Conservation (phyloP, 129 eudicot genomes). For the Flaveria bidentis region DNA sequence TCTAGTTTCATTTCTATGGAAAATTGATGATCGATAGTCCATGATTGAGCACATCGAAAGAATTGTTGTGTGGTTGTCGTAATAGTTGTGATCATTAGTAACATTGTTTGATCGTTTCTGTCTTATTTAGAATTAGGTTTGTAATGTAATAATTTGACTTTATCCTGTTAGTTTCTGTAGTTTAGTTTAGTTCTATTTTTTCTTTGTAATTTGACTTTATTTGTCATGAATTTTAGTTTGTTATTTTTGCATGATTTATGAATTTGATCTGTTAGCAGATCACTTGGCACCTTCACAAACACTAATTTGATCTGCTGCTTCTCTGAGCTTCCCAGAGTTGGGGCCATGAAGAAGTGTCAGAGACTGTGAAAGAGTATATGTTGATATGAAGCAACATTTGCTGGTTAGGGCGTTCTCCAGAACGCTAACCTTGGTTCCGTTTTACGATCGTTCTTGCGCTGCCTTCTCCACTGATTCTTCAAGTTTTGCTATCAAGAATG, state of each 20-base stretch:
- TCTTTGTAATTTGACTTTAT: not conserved
- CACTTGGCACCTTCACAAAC: not conserved
- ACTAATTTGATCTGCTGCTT: not conserved
- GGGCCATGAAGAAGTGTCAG: conserved; percentile 20
- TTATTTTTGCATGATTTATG: not conserved
- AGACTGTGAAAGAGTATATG: conserved; percentile 19
- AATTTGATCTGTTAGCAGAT: not conserved
- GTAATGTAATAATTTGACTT: not conserved
- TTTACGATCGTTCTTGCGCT: conserved; percentile 33
- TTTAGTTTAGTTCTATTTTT: not conserved
- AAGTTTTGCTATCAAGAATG: conserved; percentile 63
- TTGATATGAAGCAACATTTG: conserved; percentile 36
- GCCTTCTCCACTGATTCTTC: conserved; percentile 42
- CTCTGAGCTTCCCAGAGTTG: conserved; percentile 8
- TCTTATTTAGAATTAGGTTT: not conserved
- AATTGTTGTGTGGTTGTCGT: not conserved
- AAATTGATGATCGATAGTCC: not conserved
- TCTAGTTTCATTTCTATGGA: not conserved
- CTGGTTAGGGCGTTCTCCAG: conserved; percentile 44
- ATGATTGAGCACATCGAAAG: not conserved
- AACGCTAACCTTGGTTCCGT: conserved; percentile 44
- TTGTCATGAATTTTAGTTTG: not conserved
- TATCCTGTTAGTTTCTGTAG: not conserved
- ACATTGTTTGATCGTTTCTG: not conserved
- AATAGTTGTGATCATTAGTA: not conserved